A percentile compares a stretch with the other conserved stretches of the same genome.
phyloP scores from a whole-genome alignment of 1,139 yeast species.

The Kurtzmaniella quercitrusa region DNA sequence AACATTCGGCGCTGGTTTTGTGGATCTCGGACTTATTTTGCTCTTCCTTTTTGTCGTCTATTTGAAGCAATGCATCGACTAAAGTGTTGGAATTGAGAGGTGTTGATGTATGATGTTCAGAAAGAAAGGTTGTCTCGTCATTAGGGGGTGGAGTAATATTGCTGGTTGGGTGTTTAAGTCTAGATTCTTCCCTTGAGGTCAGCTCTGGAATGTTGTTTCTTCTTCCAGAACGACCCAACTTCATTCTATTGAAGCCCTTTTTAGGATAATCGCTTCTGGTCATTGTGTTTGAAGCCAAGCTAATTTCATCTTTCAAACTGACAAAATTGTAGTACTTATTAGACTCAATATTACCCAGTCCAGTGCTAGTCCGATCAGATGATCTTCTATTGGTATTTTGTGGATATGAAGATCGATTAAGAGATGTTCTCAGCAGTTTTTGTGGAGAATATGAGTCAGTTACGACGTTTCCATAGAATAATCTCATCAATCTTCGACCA shows the following conservation, averaged over 20 bases:
- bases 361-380: slow-evolving; percentile 2
- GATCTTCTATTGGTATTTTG: slow-evolving; percentile 8
- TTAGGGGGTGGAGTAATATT: not conserved
- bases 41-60: not conserved
- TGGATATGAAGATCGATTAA: not conserved
- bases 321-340: slow-evolving; percentile 22
- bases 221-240: slow-evolving; percentile 31
- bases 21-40: not conserved
- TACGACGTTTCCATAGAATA: slow-evolving; percentile 28
- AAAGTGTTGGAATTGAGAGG: slow-evolving; percentile 7
- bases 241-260: slow-evolving; percentile 35
- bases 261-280: slow-evolving; percentile 20
- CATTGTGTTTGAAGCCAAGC: slow-evolving; percentile 17
- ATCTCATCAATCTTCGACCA: slow-evolving; percentile 33
- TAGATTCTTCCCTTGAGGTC: no score
- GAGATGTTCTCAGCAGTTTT: not conserved
- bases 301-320: slow-evolving; percentile 35
- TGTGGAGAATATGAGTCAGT: slow-evolving; percentile 1
- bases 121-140: slow-evolving; percentile 6
- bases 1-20: not conserved
- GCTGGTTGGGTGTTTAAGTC: not conserved
- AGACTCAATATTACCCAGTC: slow-evolving; percentile 1
- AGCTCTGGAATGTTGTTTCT: slow-evolving; percentile 4
- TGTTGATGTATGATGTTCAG: not conserved
- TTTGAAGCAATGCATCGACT: slow-evolving; percentile 10